These are phyloP conservation scores for Barbatosphaeria neglecta DNA, from an alignment of 495 filamentous ascomycete species.

Conservation along the genomic window DNA sequence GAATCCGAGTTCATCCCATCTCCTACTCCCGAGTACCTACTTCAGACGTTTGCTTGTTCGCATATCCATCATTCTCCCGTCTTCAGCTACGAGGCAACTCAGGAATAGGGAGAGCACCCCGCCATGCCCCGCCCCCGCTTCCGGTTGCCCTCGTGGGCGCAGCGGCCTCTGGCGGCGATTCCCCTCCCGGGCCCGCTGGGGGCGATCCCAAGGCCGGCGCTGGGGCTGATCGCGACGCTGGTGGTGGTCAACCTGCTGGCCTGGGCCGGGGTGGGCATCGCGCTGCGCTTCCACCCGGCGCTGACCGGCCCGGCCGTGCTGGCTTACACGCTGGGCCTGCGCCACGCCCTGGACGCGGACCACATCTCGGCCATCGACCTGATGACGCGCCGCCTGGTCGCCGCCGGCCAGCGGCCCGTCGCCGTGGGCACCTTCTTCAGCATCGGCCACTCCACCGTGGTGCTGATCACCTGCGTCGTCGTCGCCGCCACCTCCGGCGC, in stretches of 20 bases:
- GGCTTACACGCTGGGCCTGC: slow-evolving; percentile 78
- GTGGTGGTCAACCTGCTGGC: slow-evolving; percentile 54
- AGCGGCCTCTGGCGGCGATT: too few relatives aligned
- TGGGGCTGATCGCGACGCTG: slow-evolving; percentile 56
- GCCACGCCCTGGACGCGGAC: slow-evolving; percentile 92
- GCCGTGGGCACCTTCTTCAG: slow-evolving; percentile 94
- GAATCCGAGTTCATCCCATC: too few relatives aligned
- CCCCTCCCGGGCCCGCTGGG: slow-evolving; percentile 16
- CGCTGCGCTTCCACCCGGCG: slow-evolving; percentile 43
- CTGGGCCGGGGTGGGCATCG: slow-evolving; percentile 62
- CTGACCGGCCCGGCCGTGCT: slow-evolving; percentile 71
- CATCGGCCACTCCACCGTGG: slow-evolving; percentile 87
- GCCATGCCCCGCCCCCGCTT: too few relatives aligned
- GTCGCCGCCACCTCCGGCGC: slow-evolving; percentile 84
- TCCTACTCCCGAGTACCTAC: too few relatives aligned
- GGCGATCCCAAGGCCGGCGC: slow-evolving; percentile 48
- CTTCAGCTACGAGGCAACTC: too few relatives aligned
- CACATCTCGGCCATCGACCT: slow-evolving; percentile 95
- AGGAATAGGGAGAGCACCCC: too few relatives aligned
- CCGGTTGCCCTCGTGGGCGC: too few relatives aligned
- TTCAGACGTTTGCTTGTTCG: too few relatives aligned
- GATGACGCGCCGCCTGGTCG: slow-evolving; percentile 86
- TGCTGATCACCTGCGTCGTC: slow-evolving; percentile 79
- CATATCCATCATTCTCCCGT: too few relatives aligned
- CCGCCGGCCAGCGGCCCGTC: slow-evolving; percentile 75